phyloP scores from a whole-genome alignment of 208 protist species.

The Phytomonas sp. region DNA sequence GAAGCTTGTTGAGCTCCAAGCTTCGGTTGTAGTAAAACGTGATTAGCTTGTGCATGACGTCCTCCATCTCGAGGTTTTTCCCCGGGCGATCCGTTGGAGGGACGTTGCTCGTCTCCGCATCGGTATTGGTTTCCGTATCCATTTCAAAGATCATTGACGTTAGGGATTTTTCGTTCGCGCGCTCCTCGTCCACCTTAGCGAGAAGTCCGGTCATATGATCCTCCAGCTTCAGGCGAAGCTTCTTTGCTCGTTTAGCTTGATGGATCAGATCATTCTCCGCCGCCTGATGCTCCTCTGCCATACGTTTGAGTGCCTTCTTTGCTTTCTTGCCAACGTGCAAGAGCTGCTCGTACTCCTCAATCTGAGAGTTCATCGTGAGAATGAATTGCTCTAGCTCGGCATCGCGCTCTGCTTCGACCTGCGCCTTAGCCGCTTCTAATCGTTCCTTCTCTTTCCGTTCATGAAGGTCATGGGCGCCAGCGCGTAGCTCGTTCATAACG shows the following conservation, averaged over 20 bases:
- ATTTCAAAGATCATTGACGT: constrained; percentile 9
- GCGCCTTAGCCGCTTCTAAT: constrained; percentile 24
- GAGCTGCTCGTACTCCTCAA: constrained; percentile 76
- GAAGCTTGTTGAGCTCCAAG: constrained; percentile 46
- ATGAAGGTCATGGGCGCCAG: constrained; percentile 19
- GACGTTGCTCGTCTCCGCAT: constrained; percentile 1
- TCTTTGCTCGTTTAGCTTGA: constrained; percentile 82
- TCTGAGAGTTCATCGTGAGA: constrained; percentile 69
- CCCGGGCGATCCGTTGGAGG: not conserved
- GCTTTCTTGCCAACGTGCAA: constrained; percentile 42
- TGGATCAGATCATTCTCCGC: constrained; percentile 37
- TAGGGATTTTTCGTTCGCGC: constrained; percentile 16
- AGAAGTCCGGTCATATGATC: constrained; percentile 29
- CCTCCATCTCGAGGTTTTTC: constrained; percentile 22
- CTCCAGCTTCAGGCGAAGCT: constrained; percentile 55
- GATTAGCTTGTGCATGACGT: constrained; percentile 42
- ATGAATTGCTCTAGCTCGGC: constrained; percentile 48
- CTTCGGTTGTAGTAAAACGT: constrained; percentile 53
- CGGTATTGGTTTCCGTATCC: constrained; percentile 13
- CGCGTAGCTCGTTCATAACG: constrained; percentile 22
- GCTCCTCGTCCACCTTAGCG: constrained; percentile 21
- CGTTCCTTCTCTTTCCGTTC: constrained; percentile 35
- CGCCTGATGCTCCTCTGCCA: constrained; percentile 41
- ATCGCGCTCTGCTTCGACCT: constrained; percentile 32
- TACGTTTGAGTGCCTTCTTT: constrained; percentile 69